phyloP scores from a whole-genome alignment of 345 rosid genomes.

The Combretum micranthum region DNA sequence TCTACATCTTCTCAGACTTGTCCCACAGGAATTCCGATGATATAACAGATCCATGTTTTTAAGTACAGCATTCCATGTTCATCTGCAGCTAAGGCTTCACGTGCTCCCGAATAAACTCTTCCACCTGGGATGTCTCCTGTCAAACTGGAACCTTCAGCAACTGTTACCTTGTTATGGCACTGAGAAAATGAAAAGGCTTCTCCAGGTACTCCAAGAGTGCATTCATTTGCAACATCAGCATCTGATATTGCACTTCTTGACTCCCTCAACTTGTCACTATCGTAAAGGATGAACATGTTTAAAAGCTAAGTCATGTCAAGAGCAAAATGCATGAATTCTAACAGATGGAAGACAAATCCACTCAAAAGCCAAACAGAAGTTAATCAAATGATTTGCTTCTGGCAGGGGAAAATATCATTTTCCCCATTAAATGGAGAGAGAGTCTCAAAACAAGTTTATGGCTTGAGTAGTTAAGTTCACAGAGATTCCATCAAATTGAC shows the following conservation, averaged over 20 bases:
- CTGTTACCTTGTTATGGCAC: slow-evolving; percentile 59
- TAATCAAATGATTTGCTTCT: neutral
- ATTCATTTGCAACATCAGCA: slow-evolving; percentile 75
- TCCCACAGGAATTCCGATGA: neutral
- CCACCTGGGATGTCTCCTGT: slow-evolving; percentile 58
- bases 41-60: neutral
- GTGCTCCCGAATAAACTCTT: slow-evolving; percentile 62
- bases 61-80: neutral
- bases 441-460: too few relatives aligned
- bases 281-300: slow-evolving; percentile 1
- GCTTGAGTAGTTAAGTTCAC: too few relatives aligned
- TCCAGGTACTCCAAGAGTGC: slow-evolving; percentile 67
- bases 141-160: slow-evolving; percentile 74
- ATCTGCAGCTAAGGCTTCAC: slow-evolving; percentile 43
- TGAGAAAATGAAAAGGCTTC: slow-evolving; percentile 63
- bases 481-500: neutral
- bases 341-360: too few relatives aligned
- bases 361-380: too few relatives aligned
- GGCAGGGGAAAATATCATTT: too few relatives aligned
- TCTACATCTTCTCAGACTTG: too few relatives aligned
- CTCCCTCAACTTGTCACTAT: slow-evolving; percentile 59
- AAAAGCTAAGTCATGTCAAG: too few relatives aligned
- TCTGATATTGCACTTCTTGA: slow-evolving; percentile 67
- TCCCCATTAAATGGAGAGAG: too few relatives aligned
- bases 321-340: neutral